Conservation (phyloP, 2,329 filamentous ascomycete species). For the Talaromyces sp. region DNA sequence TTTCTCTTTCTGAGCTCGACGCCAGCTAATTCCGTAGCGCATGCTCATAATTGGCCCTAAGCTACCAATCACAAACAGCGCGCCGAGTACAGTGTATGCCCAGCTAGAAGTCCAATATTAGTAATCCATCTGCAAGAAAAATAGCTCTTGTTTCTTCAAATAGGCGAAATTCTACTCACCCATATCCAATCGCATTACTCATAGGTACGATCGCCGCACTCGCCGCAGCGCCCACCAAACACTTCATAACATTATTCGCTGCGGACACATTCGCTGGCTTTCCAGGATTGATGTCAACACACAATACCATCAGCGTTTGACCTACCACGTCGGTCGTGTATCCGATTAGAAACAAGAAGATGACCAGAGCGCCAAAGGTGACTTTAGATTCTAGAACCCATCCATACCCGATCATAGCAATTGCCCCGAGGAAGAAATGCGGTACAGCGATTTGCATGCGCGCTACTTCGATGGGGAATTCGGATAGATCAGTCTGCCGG, state of each 20-base stretch:
- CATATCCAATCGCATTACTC: slow-evolving; percentile 31
- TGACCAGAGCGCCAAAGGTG: background rate
- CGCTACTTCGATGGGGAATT: slow-evolving; percentile 22
- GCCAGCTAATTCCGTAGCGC: background rate
- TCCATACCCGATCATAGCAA: slow-evolving; percentile 5
- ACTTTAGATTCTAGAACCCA: slow-evolving; percentile 1
- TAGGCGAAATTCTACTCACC: slow-evolving; percentile 16
- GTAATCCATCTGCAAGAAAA: too few species aligned
- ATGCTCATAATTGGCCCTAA: background rate
- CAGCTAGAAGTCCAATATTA: slow-evolving; percentile 32
- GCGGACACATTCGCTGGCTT: slow-evolving; percentile 42
- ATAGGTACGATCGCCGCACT: slow-evolving; percentile 43
- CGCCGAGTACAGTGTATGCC: slow-evolving; percentile 23
- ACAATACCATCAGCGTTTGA: slow-evolving; percentile 59
- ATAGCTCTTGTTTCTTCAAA: too few species aligned
- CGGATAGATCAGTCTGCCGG: slow-evolving; percentile 7
- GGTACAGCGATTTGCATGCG: slow-evolving; percentile 15
- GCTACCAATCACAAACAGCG: background rate
- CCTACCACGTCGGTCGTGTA: slow-evolving; percentile 58
- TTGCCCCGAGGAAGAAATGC: background rate
- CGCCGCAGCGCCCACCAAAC: slow-evolving; percentile 42
- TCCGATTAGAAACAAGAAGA: slow-evolving; percentile 10
- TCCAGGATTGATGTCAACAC: slow-evolving; percentile 61
- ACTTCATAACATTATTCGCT: slow-evolving; percentile 43
- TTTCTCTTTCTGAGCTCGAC: background rate